Conservation (phyloP, 2,329 filamentous ascomycete species). For the Paraphaeosphaeria sporulosa region DNA sequence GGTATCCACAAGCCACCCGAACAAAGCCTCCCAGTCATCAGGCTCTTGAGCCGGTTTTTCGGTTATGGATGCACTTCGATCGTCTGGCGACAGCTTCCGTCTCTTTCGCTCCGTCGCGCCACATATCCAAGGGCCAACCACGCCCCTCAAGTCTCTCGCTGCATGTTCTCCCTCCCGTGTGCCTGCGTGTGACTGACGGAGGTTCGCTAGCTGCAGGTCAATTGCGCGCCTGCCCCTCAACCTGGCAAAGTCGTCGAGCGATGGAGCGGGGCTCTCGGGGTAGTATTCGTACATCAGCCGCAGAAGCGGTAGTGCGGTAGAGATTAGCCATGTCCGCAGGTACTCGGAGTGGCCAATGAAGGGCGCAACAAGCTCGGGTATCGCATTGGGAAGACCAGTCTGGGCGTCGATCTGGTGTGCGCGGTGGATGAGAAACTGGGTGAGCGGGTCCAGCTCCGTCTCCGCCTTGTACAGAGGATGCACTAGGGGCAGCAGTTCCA, state of each 20-base stretch:
- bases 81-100: slow-evolving; percentile 51
- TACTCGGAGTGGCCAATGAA: slow-evolving; percentile 70
- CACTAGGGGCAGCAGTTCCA: slow-evolving; percentile 67
- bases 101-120: slow-evolving; percentile 67
- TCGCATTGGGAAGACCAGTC: slow-evolving; percentile 73
- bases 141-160: slow-evolving; percentile 70
- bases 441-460: slow-evolving; percentile 63
- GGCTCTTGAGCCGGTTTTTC: slow-evolving; percentile 41
- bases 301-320: slow-evolving; percentile 72
- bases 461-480: slow-evolving; percentile 59
- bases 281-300: slow-evolving; percentile 76
- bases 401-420: slow-evolving; percentile 74
- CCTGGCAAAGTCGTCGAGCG: slow-evolving; percentile 69
- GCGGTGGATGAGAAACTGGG: slow-evolving; percentile 72
- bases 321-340: slow-evolving; percentile 73
- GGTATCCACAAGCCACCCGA: slow-evolving; percentile 71
- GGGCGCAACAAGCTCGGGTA: slow-evolving; percentile 72
- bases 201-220: slow-evolving; percentile 62
- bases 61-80: slow-evolving; percentile 40
- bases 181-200: slow-evolving; percentile 20
- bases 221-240: slow-evolving; percentile 68
- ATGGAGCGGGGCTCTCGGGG: slow-evolving; percentile 59
- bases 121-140: slow-evolving; percentile 78
- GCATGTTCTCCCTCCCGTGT: slow-evolving; percentile 46
- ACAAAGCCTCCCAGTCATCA: slow-evolving; percentile 72